These are phyloP conservation scores for Rhodotorula paludigena DNA, from an alignment of 768 basidiomycete genomes.

Conservation along the genomic window DNA sequence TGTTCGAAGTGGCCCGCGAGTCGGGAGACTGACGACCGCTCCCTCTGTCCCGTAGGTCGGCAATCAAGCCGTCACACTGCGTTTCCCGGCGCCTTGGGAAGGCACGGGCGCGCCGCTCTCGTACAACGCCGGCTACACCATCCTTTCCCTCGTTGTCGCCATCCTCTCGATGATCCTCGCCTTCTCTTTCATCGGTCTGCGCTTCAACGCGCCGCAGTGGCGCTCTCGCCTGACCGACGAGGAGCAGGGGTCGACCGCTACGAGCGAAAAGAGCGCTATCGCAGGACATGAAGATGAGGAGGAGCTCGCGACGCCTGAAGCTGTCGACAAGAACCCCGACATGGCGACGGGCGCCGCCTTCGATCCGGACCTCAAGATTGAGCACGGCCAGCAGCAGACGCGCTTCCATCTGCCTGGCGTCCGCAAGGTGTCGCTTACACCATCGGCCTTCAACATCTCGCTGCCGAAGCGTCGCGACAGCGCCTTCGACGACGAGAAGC, in stretches of 20 bases:
- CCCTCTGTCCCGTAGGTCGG: constrained; percentile 21
- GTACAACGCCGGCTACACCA: constrained; percentile 29
- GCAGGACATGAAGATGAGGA: not conserved
- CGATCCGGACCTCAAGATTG: constrained; percentile 12
- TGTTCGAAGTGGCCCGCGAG: not conserved
- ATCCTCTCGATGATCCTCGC: constrained; percentile 34
- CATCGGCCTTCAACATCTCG: not conserved
- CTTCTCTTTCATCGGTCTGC: constrained; percentile 38
- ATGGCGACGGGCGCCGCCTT: constrained; percentile 3
- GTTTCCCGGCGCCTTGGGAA: constrained; percentile 18
- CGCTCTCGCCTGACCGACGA: constrained; percentile 1
- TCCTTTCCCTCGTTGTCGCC: constrained; percentile 31
- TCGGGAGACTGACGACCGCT: not conserved
- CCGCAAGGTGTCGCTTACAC: not conserved
- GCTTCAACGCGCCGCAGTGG: constrained; percentile 5
- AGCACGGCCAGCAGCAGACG: not conserved
- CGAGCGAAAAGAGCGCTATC: not conserved
- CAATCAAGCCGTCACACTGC: constrained; percentile 27
- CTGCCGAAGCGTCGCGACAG: not conserved
- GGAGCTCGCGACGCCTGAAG: not conserved
- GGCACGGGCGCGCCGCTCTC: constrained; percentile 22
- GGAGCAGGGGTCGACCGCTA: not conserved
- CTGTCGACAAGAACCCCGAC: not conserved
- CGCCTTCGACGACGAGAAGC: not conserved
- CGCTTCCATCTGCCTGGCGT: not conserved